Evolutionary conservation across 2,329 filamentous ascomycete species (phyloP).

Genomic region (Sordariomycetes sp.): DNA sequence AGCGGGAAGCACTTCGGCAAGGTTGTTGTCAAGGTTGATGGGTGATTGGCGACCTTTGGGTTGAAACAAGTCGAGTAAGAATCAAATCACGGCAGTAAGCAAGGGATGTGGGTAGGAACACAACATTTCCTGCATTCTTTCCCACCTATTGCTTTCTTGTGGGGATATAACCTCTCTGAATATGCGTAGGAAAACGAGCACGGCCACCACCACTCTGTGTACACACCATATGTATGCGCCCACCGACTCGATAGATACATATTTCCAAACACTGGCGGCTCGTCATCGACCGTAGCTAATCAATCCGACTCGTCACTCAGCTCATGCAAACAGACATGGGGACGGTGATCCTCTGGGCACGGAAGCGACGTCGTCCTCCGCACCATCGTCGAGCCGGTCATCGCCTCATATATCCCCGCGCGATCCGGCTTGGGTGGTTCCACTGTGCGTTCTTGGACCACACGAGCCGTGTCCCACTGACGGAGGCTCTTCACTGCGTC

Average conservation of each 20-base stretch:
- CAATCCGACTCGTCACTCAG: not conserved
- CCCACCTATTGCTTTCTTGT: too few relatives aligned
- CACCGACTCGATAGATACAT: not conserved
- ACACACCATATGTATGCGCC: not conserved
- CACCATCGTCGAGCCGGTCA: not conserved
- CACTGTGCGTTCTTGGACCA: not conserved
- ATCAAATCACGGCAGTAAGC: too few relatives aligned
- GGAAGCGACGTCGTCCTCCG: not conserved
- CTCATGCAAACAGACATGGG: not conserved
- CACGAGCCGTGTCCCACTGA: not conserved
- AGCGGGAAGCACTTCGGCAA: conserved; percentile 48
- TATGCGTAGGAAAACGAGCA: too few relatives aligned
- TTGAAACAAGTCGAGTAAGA: not conserved
- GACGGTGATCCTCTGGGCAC: not conserved
- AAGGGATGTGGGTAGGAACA: too few relatives aligned
- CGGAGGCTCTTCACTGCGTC: not conserved
- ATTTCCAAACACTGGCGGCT: not conserved
- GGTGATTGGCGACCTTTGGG: not conserved
- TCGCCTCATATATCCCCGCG: not conserved
- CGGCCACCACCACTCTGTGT: too few relatives aligned
- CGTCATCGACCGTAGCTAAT: not conserved
- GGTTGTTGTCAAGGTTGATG: conserved; percentile 32
- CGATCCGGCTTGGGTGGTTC: not conserved
- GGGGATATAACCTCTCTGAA: too few relatives aligned
- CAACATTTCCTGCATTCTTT: too few relatives aligned